Percentiles rank a stretch among this genome's conserved stretches.
These are phyloP conservation scores for Coprinopsis cinerea DNA, from an alignment of 768 basidiomycete species.

Conservation along the genomic window DNA sequence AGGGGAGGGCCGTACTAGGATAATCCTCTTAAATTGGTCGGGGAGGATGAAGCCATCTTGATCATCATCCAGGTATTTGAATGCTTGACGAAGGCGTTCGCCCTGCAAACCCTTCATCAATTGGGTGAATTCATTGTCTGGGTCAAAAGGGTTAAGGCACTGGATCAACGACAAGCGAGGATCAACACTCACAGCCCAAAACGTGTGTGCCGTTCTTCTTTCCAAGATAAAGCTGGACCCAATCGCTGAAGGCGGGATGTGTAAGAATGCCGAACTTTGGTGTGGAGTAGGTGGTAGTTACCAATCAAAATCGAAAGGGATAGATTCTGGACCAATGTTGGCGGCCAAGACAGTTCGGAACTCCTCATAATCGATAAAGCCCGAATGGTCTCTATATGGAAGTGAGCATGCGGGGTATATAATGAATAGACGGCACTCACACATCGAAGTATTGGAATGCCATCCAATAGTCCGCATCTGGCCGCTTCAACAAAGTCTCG, in stretches of 20 bases:
- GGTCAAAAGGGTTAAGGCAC: slow-evolving; percentile 4
- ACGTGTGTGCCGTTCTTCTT: slow-evolving; percentile 89
- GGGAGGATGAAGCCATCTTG: slow-evolving; percentile 92
- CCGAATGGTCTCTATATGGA: slow-evolving; percentile 71
- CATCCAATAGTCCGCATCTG: slow-evolving; percentile 96
- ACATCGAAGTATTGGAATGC: slow-evolving; percentile 95
- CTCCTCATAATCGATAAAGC: slow-evolving; percentile 88
- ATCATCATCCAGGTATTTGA: slow-evolving; percentile 84
- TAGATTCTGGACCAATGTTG: slow-evolving; percentile 70
- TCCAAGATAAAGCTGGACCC: slow-evolving; percentile 95
- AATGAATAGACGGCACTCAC: slow-evolving; percentile 41
- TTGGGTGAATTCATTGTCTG: slow-evolving; percentile 96
- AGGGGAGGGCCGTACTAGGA: slow-evolving; percentile 54
- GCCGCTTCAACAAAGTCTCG: slow-evolving; percentile 86
- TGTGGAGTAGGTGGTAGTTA: slow-evolving; percentile 22
- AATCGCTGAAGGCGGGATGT: slow-evolving; percentile 60
- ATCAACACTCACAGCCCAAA: slow-evolving; percentile 70
- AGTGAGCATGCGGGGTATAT: slow-evolving; percentile 1
- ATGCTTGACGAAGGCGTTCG: slow-evolving; percentile 94
- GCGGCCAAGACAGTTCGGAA: slow-evolving; percentile 89
- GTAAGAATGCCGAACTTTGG: not conserved
- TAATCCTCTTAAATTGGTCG: slow-evolving; percentile 92
- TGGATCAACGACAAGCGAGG: not conserved
- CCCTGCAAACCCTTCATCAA: slow-evolving; percentile 98
- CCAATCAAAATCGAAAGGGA: slow-evolving; percentile 96